Evolutionary conservation across 805 yeast species (phyloP).

Genomic region (Candida saitoana): DNA sequence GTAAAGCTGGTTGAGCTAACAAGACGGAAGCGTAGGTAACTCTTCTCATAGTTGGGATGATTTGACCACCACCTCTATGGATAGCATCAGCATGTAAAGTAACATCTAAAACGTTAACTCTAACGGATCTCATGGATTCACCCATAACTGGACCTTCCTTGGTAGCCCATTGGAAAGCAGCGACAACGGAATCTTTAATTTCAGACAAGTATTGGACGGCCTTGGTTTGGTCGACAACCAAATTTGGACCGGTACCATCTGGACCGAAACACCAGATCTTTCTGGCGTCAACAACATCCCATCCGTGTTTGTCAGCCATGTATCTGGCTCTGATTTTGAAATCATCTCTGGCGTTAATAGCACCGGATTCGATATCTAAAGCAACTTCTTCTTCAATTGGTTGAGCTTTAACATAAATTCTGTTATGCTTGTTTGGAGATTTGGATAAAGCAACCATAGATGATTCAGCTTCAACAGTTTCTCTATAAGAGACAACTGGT

Average conservation of each 20-base stretch:
- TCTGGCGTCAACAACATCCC: slow-evolving; percentile 99
- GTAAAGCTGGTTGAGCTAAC: slow-evolving; percentile 97
- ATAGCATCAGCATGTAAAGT: slow-evolving; percentile 99
- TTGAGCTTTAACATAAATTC: slow-evolving; percentile 96
- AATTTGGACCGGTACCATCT: slow-evolving; percentile 97
- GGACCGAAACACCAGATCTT: slow-evolving; percentile 99
- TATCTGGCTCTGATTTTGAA: slow-evolving; percentile 98
- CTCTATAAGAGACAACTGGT: slow-evolving; percentile 98
- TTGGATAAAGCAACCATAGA: slow-evolving; percentile 95
- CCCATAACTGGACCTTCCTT: slow-evolving; percentile 99
- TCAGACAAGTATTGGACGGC: slow-evolving; percentile 98
- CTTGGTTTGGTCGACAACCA: slow-evolving; percentile 99
- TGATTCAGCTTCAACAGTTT: slow-evolving; percentile 92
- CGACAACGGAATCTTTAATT: slow-evolving; percentile 98
- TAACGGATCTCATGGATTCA: slow-evolving; percentile 93
- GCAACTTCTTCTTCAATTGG: slow-evolving; percentile 93
- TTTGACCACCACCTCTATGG: slow-evolving; percentile 99
- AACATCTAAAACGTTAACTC: slow-evolving; percentile 98
- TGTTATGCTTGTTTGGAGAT: slow-evolving; percentile 99
- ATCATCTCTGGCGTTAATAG: slow-evolving; percentile 92
- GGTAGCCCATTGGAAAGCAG: slow-evolving; percentile 99
- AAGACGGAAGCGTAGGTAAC: slow-evolving; percentile 97
- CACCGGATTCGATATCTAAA: slow-evolving; percentile 88
- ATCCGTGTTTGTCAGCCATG: slow-evolving; percentile 97
- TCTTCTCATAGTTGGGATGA: slow-evolving; percentile 99